phyloP scores from a whole-genome alignment of 2,329 filamentous ascomycete species.

The Talaromyces funiculosus region DNA sequence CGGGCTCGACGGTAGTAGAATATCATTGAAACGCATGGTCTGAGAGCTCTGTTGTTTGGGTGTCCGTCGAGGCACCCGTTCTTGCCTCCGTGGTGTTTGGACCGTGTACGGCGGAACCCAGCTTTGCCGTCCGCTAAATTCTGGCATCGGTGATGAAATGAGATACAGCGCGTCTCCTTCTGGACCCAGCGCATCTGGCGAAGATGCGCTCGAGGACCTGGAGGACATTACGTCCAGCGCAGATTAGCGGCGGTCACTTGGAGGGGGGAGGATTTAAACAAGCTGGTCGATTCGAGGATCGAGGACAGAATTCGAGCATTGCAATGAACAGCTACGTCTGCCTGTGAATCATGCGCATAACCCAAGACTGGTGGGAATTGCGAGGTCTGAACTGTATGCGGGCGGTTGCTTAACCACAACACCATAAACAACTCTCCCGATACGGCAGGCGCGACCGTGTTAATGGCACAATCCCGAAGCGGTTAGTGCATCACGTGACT shows the following conservation, averaged over 20 bases:
- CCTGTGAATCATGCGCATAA: neutral
- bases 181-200: constrained; percentile 39
- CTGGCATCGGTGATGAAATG: constrained; percentile 38
- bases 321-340: neutral
- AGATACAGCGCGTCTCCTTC: constrained; percentile 39
- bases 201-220: constrained; percentile 35
- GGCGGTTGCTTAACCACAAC: neutral
- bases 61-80: constrained; percentile 29
- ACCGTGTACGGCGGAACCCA: constrained; percentile 35
- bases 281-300: neutral
- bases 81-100: constrained; percentile 31
- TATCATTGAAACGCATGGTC: constrained; percentile 39
- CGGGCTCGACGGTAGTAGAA: constrained; percentile 37
- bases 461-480: neutral
- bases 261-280: neutral
- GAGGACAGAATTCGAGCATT: neutral
- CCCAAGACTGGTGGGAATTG: neutral
- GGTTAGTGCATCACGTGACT: constrained; percentile 8
- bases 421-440: constrained; percentile 35
- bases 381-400: neutral
- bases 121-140: constrained; percentile 34
- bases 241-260: neutral
- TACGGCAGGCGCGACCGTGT: constrained; percentile 22
- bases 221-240: constrained; percentile 9
- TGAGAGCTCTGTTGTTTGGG: constrained; percentile 32